Conservation (phyloP, 352 stramenopile species). For the Blastocystis hominis region DNA sequence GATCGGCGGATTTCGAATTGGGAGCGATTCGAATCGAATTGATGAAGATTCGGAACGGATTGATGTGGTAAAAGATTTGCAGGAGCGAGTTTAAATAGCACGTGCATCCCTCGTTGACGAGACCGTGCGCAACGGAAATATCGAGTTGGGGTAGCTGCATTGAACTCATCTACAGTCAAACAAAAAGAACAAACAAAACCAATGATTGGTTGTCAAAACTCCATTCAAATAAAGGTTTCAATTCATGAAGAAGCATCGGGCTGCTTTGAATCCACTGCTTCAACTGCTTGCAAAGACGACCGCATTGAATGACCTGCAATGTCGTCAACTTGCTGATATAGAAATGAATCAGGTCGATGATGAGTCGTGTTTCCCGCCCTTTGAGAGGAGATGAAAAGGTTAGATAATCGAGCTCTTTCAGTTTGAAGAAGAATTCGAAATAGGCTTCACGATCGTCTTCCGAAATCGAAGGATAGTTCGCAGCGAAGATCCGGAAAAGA, state of each 20-base stretch:
- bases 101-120: conserved; percentile 64
- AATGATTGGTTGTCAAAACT: neutral
- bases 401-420: neutral
- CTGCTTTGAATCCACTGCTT: neutral
- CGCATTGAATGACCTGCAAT: neutral
- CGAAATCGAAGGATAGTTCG: neutral
- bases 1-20: neutral
- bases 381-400: neutral
- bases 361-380: neutral
- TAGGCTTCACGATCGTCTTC: neutral
- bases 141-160: neutral
- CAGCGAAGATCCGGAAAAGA: neutral
- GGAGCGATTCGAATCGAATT: neutral
- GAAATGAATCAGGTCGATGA: neutral
- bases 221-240: neutral
- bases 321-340: neutral
- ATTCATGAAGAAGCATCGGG: neutral
- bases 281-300: neutral
- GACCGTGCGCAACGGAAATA: neutral
- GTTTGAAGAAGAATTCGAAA: neutral
- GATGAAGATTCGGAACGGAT: conserved; percentile 56
- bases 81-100: conserved; percentile 66
- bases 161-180: neutral
- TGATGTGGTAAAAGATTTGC: conserved; percentile 63
- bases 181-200: neutral